These are phyloP conservation scores for Penicillium macrosclerotiorum DNA, from an alignment of 495 filamentous ascomycete genomes.

Conservation along the genomic window DNA sequence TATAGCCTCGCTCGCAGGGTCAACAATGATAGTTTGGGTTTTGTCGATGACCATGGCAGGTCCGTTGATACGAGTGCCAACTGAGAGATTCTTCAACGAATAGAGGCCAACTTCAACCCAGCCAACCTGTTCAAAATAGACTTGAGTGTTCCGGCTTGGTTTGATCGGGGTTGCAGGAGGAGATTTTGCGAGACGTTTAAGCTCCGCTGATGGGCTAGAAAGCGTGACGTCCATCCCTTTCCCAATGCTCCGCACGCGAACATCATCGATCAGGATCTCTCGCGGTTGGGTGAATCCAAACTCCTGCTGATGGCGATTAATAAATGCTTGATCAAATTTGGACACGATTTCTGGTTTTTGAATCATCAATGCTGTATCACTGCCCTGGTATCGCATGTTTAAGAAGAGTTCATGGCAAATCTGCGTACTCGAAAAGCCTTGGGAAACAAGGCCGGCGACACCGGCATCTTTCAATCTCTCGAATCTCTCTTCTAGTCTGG, in stretches of 20 bases:
- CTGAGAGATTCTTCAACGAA: conserved; percentile 65
- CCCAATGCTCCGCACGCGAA: conserved; percentile 78
- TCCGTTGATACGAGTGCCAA: conserved; percentile 69
- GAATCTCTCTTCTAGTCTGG: conserved; percentile 1
- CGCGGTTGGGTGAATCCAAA: conserved; percentile 88
- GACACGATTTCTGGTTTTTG: conserved; percentile 46
- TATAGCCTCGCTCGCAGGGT: conserved; percentile 58
- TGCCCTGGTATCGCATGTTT: conserved; percentile 45
- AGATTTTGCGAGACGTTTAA: conserved; percentile 56
- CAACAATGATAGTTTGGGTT: conserved; percentile 91
- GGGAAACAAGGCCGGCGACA: conserved; percentile 14
- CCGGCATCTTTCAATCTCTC: background rate
- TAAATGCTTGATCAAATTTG: conserved; percentile 76
- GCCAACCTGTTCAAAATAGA: conserved; percentile 55
- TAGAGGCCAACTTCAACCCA: conserved; percentile 74
- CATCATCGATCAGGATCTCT: conserved; percentile 89
- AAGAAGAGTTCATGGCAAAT: conserved; percentile 37
- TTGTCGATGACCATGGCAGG: conserved; percentile 89
- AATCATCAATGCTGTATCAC: conserved; percentile 45
- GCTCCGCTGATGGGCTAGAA: conserved; percentile 44
- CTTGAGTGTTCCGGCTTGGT: background rate
- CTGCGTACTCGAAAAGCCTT: conserved; percentile 24
- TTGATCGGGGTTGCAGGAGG: background rate
- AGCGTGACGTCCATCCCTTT: conserved; percentile 50
- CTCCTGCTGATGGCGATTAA: conserved; percentile 83